Evolutionary conservation across 176 grass and related monocot genomes (phyloP), one percentile per base, ranked within the genome.

Genomic region (Poa pratensis): DNA sequence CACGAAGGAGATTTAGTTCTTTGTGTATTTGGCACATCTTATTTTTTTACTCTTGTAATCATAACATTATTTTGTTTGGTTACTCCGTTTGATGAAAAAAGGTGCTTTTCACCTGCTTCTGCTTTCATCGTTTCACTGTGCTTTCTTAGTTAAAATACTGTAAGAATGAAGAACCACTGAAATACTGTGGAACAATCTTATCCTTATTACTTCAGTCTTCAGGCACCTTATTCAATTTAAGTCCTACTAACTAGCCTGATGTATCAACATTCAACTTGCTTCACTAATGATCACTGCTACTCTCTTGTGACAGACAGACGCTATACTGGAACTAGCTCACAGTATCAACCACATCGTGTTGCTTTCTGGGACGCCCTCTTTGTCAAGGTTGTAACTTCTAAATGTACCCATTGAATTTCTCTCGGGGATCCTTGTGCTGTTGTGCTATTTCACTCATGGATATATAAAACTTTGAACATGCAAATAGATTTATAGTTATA

Each of bases 331-430:
- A 85, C 83, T 98, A 72, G 95, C 91, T 74, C 32, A 55, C 86
- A 81, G 61, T 45, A 84, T 87, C 63, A 78, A 83, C 39, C 93
- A 18, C 64, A 93, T 95, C 39, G 73, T 98, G 84, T 77, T 98
- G 72, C 95, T 98, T 63, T 98, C 95, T 45, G 95, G 95, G 82
- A 98, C 95, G 73, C 95, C 95, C 51, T 95, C 95, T 82, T 91
- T 98, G 80, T 93, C 95, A 91, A 93, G 95, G 95, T 98, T 95
- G 83, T 82, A 69, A 81, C 79, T 42, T 81, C 34, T 92, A 87
- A 91, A 42, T 40, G 86, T 69, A 62, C 79, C 58, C 35, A 78
- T 78, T 77, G 42, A 73, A 58, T 80, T 82, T 39, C 57, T 79
- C 53, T 73, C 61, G 73, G 65, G 39, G 46, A 52, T 86, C 22